Percentiles rank a stretch among this genome's conserved stretches.
These are phyloP conservation scores for Saccharum spontaneum DNA, from an alignment of 176 grass and related monocot genomes.

Conservation along the genomic window DNA sequence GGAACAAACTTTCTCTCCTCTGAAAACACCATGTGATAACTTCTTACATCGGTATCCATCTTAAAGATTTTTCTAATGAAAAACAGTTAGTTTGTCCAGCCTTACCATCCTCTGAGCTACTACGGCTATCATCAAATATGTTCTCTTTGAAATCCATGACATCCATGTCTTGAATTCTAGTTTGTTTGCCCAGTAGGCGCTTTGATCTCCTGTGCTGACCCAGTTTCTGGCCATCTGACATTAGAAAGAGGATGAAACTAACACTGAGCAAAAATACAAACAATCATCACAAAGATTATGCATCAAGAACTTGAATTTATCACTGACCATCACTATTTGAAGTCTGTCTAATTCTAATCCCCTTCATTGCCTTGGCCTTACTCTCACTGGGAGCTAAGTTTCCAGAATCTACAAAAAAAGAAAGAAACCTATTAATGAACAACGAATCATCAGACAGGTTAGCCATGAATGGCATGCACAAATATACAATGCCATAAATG, in stretches of 20 bases:
- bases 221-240: neutral
- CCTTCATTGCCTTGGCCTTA: neutral
- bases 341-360: neutral
- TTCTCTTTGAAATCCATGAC: neutral
- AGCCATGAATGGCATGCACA: neutral
- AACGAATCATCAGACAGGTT: neutral
- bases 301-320: neutral
- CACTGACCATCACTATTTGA: neutral
- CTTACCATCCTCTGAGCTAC: conserved; percentile 31
- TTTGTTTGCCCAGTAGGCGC: neutral
- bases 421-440: neutral
- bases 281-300: neutral
- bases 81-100: neutral
- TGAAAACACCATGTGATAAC: neutral
- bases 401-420: neutral
- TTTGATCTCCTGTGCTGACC: conserved; percentile 22
- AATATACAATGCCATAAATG: neutral
- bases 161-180: neutral
- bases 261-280: neutral
- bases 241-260: neutral
- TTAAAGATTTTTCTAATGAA: neutral
- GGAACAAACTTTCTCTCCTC: conserved; percentile 1
- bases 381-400: neutral
- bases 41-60: neutral
- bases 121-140: neutral